Percentiles rank a stretch among this genome's conserved stretches.
phyloP scores from a whole-genome alignment of 1,284 basidiomycete genomes.

The Amylostereum areolatum region DNA sequence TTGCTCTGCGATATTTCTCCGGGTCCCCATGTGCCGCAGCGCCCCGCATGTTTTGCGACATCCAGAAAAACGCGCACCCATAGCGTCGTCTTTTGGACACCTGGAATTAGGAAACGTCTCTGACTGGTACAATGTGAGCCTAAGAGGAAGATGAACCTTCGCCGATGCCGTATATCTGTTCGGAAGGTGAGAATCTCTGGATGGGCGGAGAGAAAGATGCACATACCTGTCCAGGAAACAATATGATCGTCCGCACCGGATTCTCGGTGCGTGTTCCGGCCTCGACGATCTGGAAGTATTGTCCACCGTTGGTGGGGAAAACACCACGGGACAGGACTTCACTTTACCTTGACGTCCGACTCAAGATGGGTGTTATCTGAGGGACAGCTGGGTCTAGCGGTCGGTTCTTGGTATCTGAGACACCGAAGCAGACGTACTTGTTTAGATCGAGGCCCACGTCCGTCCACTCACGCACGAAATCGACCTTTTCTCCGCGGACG shows the following conservation, averaged over 20 bases:
- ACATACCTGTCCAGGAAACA: conserved; percentile 28
- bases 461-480: conserved; percentile 24
- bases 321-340: not conserved
- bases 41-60: conserved; percentile 24
- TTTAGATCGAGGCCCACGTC: conserved; percentile 31
- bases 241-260: conserved; percentile 35
- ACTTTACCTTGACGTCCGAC: conserved; percentile 26
- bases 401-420: not conserved
- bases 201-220: not conserved
- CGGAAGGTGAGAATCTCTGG: not conserved
- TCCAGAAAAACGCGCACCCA: conserved; percentile 28
- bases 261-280: conserved; percentile 32
- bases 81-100: conserved; percentile 26
- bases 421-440: conserved; percentile 10
- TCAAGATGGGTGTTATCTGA: conserved; percentile 29
- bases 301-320: not conserved
- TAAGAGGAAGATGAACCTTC: conserved; percentile 20
- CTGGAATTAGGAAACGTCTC: too few relatives aligned
- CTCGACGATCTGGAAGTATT: conserved; percentile 23
- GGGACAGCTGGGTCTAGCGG: conserved; percentile 9
- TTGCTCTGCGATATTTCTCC: conserved; percentile 31
- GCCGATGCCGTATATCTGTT: conserved; percentile 34
- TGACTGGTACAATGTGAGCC: too few relatives aligned
- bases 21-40: conserved; percentile 33
- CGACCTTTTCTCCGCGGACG: conserved; percentile 28